phyloP scores from a whole-genome alignment of 2,329 filamentous ascomycete species.

The Tolypocladium pustulatum region DNA sequence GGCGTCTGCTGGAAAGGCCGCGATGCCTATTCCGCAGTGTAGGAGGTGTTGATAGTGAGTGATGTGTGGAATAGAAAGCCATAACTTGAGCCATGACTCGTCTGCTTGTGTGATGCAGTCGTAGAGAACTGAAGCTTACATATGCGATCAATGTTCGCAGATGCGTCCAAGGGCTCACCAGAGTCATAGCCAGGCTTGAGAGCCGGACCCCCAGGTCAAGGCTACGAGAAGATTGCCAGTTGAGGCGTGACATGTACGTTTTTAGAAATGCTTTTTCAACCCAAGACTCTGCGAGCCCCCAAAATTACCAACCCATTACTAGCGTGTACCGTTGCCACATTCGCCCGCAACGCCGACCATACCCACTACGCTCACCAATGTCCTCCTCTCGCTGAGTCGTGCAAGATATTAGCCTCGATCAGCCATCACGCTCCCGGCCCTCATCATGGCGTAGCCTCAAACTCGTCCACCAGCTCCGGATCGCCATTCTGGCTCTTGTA shows the following conservation, averaged over 20 bases:
- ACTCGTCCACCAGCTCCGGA: constrained; percentile 31
- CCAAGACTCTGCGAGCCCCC: background rate
- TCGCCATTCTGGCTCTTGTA: constrained; percentile 35
- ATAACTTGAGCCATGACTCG: background rate
- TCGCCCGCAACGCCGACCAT: background rate
- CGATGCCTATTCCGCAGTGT: constrained; percentile 1
- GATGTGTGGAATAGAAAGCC: constrained; percentile 11
- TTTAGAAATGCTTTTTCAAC: background rate
- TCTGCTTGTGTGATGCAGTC: background rate
- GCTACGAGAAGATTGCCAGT: too few relatives aligned
- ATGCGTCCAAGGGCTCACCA: background rate
- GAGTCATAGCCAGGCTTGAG: background rate
- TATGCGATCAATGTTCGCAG: background rate
- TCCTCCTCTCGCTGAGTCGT: background rate
- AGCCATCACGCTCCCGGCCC: background rate
- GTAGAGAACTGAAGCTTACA: background rate
- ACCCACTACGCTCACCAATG: too few relatives aligned
- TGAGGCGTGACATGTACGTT: background rate
- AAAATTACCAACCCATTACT: background rate
- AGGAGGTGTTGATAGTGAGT: constrained; percentile 6
- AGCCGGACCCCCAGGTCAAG: too few relatives aligned
- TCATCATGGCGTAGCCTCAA: constrained; percentile 28
- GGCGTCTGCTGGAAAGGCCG: background rate
- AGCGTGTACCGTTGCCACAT: background rate
- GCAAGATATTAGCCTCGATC: too few relatives aligned